A percentile compares a stretch with the other conserved stretches of the same genome.
Evolutionary conservation across 441 rosid species (phyloP).

Genomic region (Flueggea neowawraea): DNA sequence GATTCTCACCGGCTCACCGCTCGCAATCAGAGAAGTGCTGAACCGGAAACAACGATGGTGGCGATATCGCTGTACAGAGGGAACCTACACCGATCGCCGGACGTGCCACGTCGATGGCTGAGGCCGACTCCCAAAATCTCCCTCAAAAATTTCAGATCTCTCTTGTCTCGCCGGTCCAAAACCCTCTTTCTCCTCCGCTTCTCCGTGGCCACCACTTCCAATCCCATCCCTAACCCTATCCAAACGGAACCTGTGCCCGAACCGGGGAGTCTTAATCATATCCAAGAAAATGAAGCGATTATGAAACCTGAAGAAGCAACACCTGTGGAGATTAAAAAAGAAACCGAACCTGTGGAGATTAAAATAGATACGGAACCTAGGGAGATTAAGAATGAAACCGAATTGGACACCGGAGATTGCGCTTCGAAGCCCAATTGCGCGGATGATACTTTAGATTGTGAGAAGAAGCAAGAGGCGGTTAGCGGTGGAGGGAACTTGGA

Average conservation of each 20-base stretch:
- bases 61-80: slow-evolving; percentile 90
- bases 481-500: slow-evolving; percentile 24
- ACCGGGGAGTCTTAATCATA: slow-evolving; percentile 6
- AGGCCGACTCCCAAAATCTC: slow-evolving; percentile 64
- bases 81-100: slow-evolving; percentile 79
- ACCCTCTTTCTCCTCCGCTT: slow-evolving; percentile 52
- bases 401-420: slow-evolving; percentile 21
- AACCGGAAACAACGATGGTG: slow-evolving; percentile 43
- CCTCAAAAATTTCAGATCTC: slow-evolving; percentile 58
- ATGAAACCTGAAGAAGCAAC: background rate
- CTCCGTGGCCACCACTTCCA: slow-evolving; percentile 14
- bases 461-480: slow-evolving; percentile 16
- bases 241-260: slow-evolving; percentile 16
- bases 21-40: background rate
- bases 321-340: background rate
- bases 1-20: background rate
- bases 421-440: slow-evolving; percentile 14
- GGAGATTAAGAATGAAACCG: slow-evolving; percentile 18
- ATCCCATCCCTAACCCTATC: slow-evolving; percentile 31
- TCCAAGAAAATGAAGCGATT: slow-evolving; percentile 6
- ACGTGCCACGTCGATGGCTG: slow-evolving; percentile 73
- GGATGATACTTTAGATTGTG: slow-evolving; percentile 9
- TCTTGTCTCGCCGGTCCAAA: slow-evolving; percentile 56
- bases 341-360: slow-evolving; percentile 16
- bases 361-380: background rate